These are phyloP conservation scores for Entomortierella chlamydospora DNA, from an alignment of 192 early-diverging fungal genomes.

Conservation along the genomic window DNA sequence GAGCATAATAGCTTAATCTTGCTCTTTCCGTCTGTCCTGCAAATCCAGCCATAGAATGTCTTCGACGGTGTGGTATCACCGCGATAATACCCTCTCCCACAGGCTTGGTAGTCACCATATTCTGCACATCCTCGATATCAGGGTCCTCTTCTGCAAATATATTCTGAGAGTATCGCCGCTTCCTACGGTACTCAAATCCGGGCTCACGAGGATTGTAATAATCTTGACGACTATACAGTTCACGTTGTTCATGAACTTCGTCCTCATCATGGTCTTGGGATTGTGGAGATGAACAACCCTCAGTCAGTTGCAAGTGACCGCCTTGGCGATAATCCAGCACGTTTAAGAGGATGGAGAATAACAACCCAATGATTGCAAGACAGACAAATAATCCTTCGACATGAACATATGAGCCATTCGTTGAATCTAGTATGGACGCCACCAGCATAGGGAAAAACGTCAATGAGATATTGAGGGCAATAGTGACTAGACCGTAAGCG, in stretches of 20 bases:
- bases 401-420: constrained; percentile 31
- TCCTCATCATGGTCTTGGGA: neutral
- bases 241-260: neutral
- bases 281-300: neutral
- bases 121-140: constrained; percentile 32
- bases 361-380: constrained; percentile 23
- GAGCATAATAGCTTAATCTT: constrained; percentile 17
- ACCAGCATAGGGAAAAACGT: constrained; percentile 70
- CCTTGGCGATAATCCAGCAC: constrained; percentile 17
- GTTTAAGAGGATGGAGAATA: constrained; percentile 23
- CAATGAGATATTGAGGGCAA: constrained; percentile 70
- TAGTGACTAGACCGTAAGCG: constrained; percentile 71
- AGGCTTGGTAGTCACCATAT: constrained; percentile 40
- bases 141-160: constrained; percentile 7
- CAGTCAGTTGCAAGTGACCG: constrained; percentile 4
- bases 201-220: constrained; percentile 24
- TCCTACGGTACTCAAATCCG: constrained; percentile 30
- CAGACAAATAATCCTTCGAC: constrained; percentile 42
- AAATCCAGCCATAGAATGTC: constrained; percentile 42
- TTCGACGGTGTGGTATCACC: constrained; percentile 41
- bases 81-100: constrained; percentile 50
- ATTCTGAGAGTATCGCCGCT: constrained; percentile 14
- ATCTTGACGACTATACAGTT: neutral
- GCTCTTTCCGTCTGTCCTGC: constrained; percentile 24
- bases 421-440: constrained; percentile 58